Evolutionary conservation across 202 grass and related monocot genomes (phyloP), one percentile per base, ranked within the genome.

Genomic region (Zoysia matrella): DNA sequence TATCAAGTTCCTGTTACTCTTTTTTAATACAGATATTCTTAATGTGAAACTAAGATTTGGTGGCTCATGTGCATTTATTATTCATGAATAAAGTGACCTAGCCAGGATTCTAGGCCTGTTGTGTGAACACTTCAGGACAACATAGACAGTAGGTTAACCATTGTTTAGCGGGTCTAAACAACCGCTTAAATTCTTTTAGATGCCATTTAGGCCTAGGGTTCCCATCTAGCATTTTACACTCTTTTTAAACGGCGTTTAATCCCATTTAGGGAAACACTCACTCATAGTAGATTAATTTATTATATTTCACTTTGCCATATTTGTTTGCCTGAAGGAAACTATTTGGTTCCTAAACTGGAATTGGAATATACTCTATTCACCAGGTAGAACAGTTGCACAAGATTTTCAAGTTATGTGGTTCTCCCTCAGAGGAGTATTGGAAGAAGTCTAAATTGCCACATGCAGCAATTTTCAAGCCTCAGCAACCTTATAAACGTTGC

Each of bases 381-480:
- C 85, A 95, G 93, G 90, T 95, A 60, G 90, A 95, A 58, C 92
- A 94, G 80, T 81, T 94, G 81, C 92, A 94, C 80, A 94, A 91
- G 46, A 94, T 94, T 87, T 94, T 94, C 73, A 94, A 94, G 84
- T 71, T 94, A 77, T 94, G 92, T 80, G 92, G 92, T 45, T 94
- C 89, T 52, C 92, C 92, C 73, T 85, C 89, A 45, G 92, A 94
- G 47, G 90, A 91, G 52, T 94, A 89, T 74, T 94, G 92, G 92
- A 94, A 94, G 70, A 94, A 91, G 64, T 89, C 84, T 74, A 94
- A 89, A 80, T 76, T 94, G 60, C 92, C 92, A 1, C 89, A 91
- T 85, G 92, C 92, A 6, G 89, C 92, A 72, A 87, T 91, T 78
- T 90, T 94, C 65, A 94, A 94, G 79, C 89, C 92, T 22, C 89